Evolutionary conservation across 768 basidiomycete genomes (phyloP).

Genomic region (Suillus bovinus): DNA sequence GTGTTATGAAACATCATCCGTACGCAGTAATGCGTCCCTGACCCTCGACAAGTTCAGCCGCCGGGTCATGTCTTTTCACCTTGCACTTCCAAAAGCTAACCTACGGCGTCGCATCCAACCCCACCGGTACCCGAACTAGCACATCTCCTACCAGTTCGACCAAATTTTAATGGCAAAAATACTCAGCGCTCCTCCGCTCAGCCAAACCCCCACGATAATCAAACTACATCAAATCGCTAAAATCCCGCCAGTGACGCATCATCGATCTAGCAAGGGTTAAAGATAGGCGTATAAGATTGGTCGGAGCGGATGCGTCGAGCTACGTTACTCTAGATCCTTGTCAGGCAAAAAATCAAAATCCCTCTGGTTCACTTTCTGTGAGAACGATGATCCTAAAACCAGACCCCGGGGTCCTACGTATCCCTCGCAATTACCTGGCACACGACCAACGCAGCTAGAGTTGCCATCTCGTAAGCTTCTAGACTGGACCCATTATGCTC

Average conservation of each 20-base stretch:
- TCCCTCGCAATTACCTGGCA: too few relatives aligned
- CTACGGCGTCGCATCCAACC: neutral
- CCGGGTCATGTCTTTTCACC: neutral
- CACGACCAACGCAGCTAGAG: neutral
- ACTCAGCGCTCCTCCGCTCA: neutral
- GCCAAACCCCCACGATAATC: neutral
- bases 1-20: neutral
- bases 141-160: neutral
- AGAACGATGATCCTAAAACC: neutral
- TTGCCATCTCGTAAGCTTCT: neutral
- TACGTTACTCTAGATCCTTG: neutral
- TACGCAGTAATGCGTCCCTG: neutral
- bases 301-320: neutral
- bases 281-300: neutral
- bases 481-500: neutral
- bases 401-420: neutral
- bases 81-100: neutral
- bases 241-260: neutral
- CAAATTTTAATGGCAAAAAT: neutral
- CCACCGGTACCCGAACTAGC: neutral
- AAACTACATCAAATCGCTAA: neutral
- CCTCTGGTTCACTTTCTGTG: neutral
- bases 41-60: neutral
- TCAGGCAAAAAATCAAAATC: neutral
- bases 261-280: neutral